Evolutionary conservation across 2,329 filamentous ascomycete genomes (phyloP), one percentile per base, ranked within the genome.

Genomic region (Ophiostoma sp.): DNA sequence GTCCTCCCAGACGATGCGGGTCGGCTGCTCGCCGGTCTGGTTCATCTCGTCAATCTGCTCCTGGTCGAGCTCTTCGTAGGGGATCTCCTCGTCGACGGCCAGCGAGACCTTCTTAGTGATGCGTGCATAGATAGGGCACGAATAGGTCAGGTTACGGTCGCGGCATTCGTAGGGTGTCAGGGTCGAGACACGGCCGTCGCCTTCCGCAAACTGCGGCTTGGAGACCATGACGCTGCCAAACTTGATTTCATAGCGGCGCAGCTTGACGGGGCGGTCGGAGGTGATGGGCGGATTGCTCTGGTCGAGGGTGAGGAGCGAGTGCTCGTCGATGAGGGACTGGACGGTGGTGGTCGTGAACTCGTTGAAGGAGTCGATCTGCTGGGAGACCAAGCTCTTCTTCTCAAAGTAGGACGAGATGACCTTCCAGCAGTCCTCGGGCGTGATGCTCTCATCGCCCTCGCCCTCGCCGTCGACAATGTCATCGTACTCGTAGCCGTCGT

Each of bases 381-480:
- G 95, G 19, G 96, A 97, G 28, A 97, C 96, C 42, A 99, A 88
- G 79, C 96, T 95, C 84, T 98, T 99, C 76, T 91, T 89, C 78
- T 98, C 94, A 84, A 99, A 99, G 86, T 98, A 98, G 11, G 96
- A 93, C 73, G 93, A 94, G 81, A 99, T 98, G 80, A 98, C 95
- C 77, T 92, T 93, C 96, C 97, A 99, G 86, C 94, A 98, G 84
- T 99, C 97, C 85, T 98, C 96, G 75, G 95, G 93, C 33, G 95
- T 97, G 84, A 98, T 97, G 78, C 86, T 84, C 75, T 91, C 89
- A 75, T 92, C 90, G 74, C 88, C 89, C 78, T 92, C 92, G 75
- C 91, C 91, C 80, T 94, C 93, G 76, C 90, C 88, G 70, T 88
- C 86, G 72, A 89, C 87, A 78, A 87, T 72, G 50, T 78, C 76